Evolutionary conservation across 2,329 filamentous ascomycete genomes (phyloP), one percentile per base, ranked within the genome.

Genomic region (Ophiostoma sp.): DNA sequence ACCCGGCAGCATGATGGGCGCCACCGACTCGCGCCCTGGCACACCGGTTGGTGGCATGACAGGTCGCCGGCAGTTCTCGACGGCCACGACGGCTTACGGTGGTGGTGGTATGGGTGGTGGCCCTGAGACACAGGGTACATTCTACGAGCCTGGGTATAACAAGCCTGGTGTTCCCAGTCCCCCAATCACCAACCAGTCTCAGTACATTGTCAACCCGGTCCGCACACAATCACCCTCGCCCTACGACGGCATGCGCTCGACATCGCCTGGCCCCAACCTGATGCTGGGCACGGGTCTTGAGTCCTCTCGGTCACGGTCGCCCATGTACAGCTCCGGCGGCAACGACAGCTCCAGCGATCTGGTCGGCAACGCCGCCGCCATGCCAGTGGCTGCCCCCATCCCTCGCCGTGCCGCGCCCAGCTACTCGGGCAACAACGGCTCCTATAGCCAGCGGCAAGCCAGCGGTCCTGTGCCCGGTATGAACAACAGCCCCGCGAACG

Each of bases 311-410:
- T 80, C 81, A 2, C 84, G 83, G 52, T 87, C 83, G 75, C 85
- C 86, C 2, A 76, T 89, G 42, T 89, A 89, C 77, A 75, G 73
- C 36, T 74, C 75, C 15, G 76, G 70, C 7, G 82, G 82, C 64
- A 89, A 90, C 75, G 84, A 86, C 73, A 89, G 87, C 78, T 83
- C 84, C 6, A 84, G 84, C 11, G 85, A 86, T 5, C 82, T 91
- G 0, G 85, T 90, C 17, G 79, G 80, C 59, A 84, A 86, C 50
- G 88, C 88, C 0, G 87, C 87, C 0, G 82, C 82, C 11, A 87
- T 88, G 81, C 84, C 87, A 1, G 78, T 86, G 68, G 81, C 81
- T 0, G 55, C 69, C 2, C 70, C 74, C 0, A 36, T 70, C 11
- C 68, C 72, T 0, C 69, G 57, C 25, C 66, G 45, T 15, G 28